A percentile compares a stretch with the other conserved stretches of the same genome.
These are phyloP conservation scores for Batkoa obscura DNA, from an alignment of 371 early-diverging fungal species.

Conservation along the genomic window DNA sequence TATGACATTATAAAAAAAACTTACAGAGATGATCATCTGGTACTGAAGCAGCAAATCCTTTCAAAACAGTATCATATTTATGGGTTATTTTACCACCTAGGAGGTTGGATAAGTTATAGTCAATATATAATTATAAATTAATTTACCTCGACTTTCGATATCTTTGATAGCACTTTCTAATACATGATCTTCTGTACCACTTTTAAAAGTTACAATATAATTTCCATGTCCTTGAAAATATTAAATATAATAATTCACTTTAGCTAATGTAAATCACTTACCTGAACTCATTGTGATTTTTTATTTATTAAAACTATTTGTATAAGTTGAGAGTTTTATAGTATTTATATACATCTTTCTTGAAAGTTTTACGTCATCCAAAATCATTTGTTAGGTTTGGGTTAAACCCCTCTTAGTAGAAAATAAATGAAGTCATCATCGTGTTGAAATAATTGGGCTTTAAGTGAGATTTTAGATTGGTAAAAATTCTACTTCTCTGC, in stretches of 20 bases:
- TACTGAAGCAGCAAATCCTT: slow-evolving; percentile 15
- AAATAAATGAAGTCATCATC: too few species aligned
- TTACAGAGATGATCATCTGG: slow-evolving; percentile 7
- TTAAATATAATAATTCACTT: not conserved
- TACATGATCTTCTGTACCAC: slow-evolving; percentile 6
- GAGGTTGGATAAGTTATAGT: not conserved
- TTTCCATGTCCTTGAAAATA: not conserved
- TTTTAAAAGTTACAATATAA: slow-evolving; percentile 16
- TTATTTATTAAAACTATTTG: too few species aligned
- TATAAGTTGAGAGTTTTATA: too few species aligned
- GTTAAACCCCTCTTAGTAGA: too few species aligned
- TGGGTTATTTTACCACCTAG: slow-evolving; percentile 13
- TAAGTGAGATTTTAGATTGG: too few species aligned
- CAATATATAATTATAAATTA: not conserved
- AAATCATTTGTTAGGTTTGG: too few species aligned
- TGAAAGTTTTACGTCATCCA: too few species aligned
- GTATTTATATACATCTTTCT: too few species aligned
- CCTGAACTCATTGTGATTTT: too few species aligned
- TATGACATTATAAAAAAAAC: not conserved
- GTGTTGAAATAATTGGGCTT: too few species aligned
- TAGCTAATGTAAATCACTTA: too few species aligned
- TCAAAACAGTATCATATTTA: slow-evolving; percentile 12
- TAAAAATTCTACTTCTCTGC: too few species aligned
- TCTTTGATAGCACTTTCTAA: slow-evolving; percentile 11
- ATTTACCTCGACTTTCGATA: slow-evolving; percentile 10